phyloP scores from a whole-genome alignment of 768 basidiomycete species.

The Cubamyces sp. region DNA sequence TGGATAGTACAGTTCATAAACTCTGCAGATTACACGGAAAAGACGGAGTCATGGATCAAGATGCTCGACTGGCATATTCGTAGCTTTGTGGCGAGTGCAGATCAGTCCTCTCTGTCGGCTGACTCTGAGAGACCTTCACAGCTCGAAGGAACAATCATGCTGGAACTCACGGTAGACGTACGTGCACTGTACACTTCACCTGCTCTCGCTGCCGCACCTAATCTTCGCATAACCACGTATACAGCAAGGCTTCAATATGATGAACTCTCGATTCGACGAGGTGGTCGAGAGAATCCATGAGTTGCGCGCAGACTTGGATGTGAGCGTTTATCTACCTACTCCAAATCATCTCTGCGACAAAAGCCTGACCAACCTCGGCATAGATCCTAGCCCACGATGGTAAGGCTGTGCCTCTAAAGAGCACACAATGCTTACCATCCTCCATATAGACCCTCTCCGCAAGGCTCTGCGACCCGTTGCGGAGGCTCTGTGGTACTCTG shows the following conservation, averaged over 20 bases:
- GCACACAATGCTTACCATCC: too few species aligned
- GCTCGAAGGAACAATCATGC: background rate
- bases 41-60: background rate
- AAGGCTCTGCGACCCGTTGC: background rate
- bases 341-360: background rate
- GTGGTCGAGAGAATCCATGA: background rate
- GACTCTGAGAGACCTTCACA: background rate
- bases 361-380: background rate
- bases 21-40: background rate
- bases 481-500: background rate
- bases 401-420: background rate
- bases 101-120: too few species aligned
- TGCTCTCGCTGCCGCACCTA: background rate
- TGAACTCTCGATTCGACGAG: background rate
- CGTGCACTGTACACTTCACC: background rate
- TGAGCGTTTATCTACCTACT: background rate
- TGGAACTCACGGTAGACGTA: background rate
- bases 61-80: background rate
- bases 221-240: background rate
- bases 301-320: background rate
- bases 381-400: background rate
- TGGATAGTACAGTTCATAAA: background rate
- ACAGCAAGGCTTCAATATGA: background rate
- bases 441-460: background rate
- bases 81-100: background rate